A percentile compares a stretch with the other conserved stretches of the same genome.
These are phyloP conservation scores for Aspergillus fijiensis DNA, from an alignment of 2,329 filamentous ascomycete species.

Conservation along the genomic window DNA sequence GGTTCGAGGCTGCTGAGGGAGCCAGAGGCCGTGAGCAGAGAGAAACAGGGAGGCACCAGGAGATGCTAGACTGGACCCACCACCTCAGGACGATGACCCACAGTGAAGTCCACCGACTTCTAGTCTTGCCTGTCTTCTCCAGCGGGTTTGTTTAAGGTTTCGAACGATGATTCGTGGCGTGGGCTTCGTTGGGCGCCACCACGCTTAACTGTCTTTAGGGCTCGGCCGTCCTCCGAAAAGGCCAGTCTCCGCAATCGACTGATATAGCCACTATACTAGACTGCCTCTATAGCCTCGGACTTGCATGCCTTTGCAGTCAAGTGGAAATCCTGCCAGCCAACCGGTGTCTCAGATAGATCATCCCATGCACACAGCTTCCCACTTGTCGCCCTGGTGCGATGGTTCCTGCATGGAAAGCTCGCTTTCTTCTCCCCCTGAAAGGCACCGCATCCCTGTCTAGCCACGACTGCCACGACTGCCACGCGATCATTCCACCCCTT, in stretches of 20 bases:
- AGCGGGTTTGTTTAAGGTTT: not conserved
- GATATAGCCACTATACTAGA: not conserved
- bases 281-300: not conserved
- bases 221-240: not conserved
- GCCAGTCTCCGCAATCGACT: not conserved
- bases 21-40: too few species aligned
- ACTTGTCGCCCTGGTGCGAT: not conserved
- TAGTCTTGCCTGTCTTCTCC: too few species aligned
- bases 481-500: not conserved
- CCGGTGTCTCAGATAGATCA: not conserved
- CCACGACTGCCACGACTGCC: not conserved
- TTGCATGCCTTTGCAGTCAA: not conserved
- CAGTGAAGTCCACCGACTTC: too few species aligned
- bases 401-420: not conserved
- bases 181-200: not conserved
- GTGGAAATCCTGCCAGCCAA: not conserved
- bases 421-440: not conserved
- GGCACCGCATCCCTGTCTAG: slow-evolving; percentile 1
- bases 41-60: too few species aligned
- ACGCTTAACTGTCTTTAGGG: not conserved
- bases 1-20: too few species aligned
- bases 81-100: too few species aligned
- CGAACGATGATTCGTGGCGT: not conserved
- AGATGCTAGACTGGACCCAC: too few species aligned
- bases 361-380: not conserved